Evolutionary conservation across 176 grass and related monocot genomes (phyloP).

Genomic region (Oropetium thomaeum): DNA sequence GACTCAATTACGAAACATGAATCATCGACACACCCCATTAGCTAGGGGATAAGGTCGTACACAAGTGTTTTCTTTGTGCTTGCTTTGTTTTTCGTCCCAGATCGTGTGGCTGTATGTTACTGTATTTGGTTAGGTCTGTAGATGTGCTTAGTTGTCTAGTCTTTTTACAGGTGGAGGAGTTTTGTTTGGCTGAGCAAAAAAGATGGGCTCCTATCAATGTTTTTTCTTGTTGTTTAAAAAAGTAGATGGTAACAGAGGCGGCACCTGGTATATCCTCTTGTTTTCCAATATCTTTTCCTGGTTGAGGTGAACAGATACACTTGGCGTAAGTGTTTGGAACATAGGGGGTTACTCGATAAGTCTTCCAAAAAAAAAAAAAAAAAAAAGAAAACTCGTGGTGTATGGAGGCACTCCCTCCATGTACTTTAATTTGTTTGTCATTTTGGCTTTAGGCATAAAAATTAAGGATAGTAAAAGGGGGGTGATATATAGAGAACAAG

Average conservation of each 20-base stretch:
- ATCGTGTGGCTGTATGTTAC: slow-evolving; percentile 3
- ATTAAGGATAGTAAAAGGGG: too few species aligned
- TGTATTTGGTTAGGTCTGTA: slow-evolving; percentile 7
- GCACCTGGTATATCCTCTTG: not conserved
- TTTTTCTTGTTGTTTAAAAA: too few species aligned
- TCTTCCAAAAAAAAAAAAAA: too few species aligned
- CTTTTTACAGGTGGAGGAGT: slow-evolving; percentile 15
- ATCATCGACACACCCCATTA: slow-evolving; percentile 9
- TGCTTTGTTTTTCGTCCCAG: not conserved
- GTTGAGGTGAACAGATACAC: not conserved
- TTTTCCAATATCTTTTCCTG: not conserved
- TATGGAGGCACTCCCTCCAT: too few species aligned
- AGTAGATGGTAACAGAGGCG: slow-evolving; percentile 13
- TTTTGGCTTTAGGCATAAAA: too few species aligned
- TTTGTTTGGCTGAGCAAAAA: slow-evolving; percentile 27
- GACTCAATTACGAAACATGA: not conserved
- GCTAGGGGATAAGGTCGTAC: not conserved
- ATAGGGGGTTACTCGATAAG: too few species aligned
- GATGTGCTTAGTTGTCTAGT: slow-evolving; percentile 16
- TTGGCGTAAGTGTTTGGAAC: too few species aligned
- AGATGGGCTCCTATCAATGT: not conserved
- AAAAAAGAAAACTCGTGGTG: too few species aligned
- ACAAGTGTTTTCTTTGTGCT: not conserved
- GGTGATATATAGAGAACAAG: too few species aligned
- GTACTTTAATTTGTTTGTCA: too few species aligned